Conservation (phyloP, 257 asterid genomes). For the Capsicum chinense region DNA sequence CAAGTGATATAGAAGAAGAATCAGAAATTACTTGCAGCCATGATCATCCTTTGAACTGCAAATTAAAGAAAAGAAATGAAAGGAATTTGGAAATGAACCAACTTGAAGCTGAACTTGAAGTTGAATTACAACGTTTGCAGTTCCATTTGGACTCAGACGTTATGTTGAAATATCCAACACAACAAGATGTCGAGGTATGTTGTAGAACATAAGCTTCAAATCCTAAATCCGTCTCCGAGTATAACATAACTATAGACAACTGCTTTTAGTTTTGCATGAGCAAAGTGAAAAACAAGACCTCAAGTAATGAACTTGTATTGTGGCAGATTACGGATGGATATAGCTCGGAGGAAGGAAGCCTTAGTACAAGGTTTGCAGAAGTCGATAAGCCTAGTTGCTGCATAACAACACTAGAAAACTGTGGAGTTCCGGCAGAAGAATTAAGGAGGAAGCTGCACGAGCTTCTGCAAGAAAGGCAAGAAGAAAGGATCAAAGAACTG, state of each 20-base stretch:
- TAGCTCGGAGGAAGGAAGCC: slow-evolving; percentile 46
- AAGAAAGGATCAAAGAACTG: slow-evolving; percentile 64
- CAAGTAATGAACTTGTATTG: neutral
- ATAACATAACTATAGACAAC: neutral
- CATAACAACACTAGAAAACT: slow-evolving; percentile 28
- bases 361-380: slow-evolving; percentile 39
- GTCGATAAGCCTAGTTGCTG: slow-evolving; percentile 28
- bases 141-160: slow-evolving; percentile 46
- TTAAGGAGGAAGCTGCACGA: slow-evolving; percentile 63
- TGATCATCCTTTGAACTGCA: slow-evolving; percentile 28
- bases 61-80: slow-evolving; percentile 26
- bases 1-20: slow-evolving; percentile 28
- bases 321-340: slow-evolving; percentile 53
- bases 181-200: slow-evolving; percentile 53
- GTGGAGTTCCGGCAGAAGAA: slow-evolving; percentile 62
- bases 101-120: slow-evolving; percentile 69
- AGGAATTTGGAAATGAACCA: slow-evolving; percentile 58
- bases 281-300: neutral
- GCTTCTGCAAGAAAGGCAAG: slow-evolving; percentile 58
- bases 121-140: slow-evolving; percentile 61
- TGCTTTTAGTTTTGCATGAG: slow-evolving; percentile 6
- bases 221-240: neutral
- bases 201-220: neutral
- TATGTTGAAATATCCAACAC: slow-evolving; percentile 28
- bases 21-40: slow-evolving; percentile 36